These are phyloP conservation scores for Sphagnum tenellum DNA, from an alignment of 225 moss, liverwort and hornwort genomes.

Conservation along the genomic window DNA sequence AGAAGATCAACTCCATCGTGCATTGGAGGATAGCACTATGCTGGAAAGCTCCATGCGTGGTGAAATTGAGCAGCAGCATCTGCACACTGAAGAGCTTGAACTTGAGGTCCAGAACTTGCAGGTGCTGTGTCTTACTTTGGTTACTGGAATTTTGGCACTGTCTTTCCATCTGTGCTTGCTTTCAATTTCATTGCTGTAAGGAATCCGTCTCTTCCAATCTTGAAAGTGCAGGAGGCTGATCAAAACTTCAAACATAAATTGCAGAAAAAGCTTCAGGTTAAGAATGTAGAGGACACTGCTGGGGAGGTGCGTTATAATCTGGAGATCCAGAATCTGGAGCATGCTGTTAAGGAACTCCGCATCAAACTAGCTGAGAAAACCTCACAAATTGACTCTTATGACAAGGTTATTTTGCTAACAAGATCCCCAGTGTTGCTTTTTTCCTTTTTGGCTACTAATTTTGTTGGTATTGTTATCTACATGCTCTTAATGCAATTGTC, in stretches of 20 bases:
- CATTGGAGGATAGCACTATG: constrained; percentile 71
- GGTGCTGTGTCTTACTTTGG: constrained; percentile 17
- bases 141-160: too few species aligned
- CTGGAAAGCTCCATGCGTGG: constrained; percentile 93
- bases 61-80: constrained; percentile 81
- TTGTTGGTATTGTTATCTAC: too few species aligned
- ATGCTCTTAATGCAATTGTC: too few species aligned
- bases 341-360: constrained; percentile 78
- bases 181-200: too few species aligned
- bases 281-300: constrained; percentile 89
- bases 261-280: constrained; percentile 92
- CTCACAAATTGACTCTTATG: constrained; percentile 77
- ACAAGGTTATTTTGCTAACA: constrained; percentile 44
- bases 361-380: constrained; percentile 64
- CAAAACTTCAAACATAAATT: not conserved
- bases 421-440: too few species aligned
- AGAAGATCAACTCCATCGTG: constrained; percentile 77
- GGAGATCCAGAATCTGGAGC: constrained; percentile 88
- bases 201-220: too few species aligned
- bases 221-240: too few species aligned
- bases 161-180: too few species aligned
- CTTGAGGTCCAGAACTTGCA: constrained; percentile 66
- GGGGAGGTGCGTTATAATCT: constrained; percentile 88
- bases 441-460: too few species aligned
- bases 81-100: constrained; percentile 71